These are phyloP conservation scores for Cucumis sativus DNA, from an alignment of 306 rosid genomes.

Conservation along the genomic window Cucumber_9930_V3 NC_026655.2:28197001-28197500, in stretches of 20 bases:
- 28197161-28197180: constrained; percentile 21
- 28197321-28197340: constrained; percentile 12
- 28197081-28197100: not conserved
- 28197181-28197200: constrained; percentile 12
- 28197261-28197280: constrained; percentile 9
- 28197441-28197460: constrained; percentile 11
- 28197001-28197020: constrained; percentile 13
- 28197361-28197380: not conserved
- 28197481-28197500: constrained; percentile 4
- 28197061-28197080: not conserved
- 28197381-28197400: constrained; percentile 9
- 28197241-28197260: constrained; percentile 12
- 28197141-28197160: constrained; percentile 17
- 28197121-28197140: constrained; percentile 16
- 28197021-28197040: not conserved
- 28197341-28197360: not conserved
- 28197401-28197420: constrained; percentile 12
- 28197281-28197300: constrained; percentile 17
- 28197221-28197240: constrained; percentile 20
- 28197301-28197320: constrained; percentile 12
- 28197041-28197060: not conserved
- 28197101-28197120: constrained; percentile 20
- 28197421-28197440: not conserved
- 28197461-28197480: constrained; percentile 11
- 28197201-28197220: constrained; percentile 12